Evolutionary conservation across 2,329 filamentous ascomycete species (phyloP).

Genomic region (Fusarium subtropicale): DNA sequence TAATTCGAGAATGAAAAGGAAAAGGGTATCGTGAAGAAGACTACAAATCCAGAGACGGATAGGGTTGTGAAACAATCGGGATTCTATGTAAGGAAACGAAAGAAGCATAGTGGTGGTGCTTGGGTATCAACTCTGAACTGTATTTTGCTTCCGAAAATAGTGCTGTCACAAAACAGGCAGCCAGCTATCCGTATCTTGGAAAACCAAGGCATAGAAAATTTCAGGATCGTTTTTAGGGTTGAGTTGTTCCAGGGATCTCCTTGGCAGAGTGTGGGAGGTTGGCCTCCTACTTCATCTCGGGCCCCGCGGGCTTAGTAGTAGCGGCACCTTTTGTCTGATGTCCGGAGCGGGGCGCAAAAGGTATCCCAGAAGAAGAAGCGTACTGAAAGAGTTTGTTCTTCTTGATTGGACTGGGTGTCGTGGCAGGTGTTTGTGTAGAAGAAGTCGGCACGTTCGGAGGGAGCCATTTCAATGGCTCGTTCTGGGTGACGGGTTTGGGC

Average conservation of each 20-base stretch:
- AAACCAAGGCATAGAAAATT: not conserved
- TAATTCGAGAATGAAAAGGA: slow-evolving; percentile 1
- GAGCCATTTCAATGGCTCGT: slow-evolving; percentile 63
- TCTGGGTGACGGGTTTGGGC: slow-evolving; percentile 52
- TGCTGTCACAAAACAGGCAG: slow-evolving; percentile 13
- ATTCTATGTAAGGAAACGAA: slow-evolving; percentile 15
- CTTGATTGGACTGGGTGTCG: slow-evolving; percentile 53
- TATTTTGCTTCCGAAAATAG: slow-evolving; percentile 12
- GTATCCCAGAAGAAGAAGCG: slow-evolving; percentile 58
- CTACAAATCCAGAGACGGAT: slow-evolving; percentile 30
- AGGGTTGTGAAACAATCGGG: slow-evolving; percentile 9
- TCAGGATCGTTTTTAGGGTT: not conserved
- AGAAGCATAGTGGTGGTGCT: slow-evolving; percentile 17
- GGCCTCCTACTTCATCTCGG: slow-evolving; percentile 7
- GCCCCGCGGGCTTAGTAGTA: slow-evolving; percentile 3
- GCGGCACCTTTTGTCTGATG: slow-evolving; percentile 13
- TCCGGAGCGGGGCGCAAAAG: slow-evolving; percentile 56
- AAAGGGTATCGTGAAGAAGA: slow-evolving; percentile 44
- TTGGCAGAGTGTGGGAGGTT: not conserved
- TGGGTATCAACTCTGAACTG: slow-evolving; percentile 16
- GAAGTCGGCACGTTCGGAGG: slow-evolving; percentile 60
- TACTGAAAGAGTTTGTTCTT: slow-evolving; percentile 53
- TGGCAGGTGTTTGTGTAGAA: slow-evolving; percentile 49
- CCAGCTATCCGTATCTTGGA: slow-evolving; percentile 11
- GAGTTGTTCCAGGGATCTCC: slow-evolving; percentile 18